Evolutionary conservation across 2,329 filamentous ascomycete species (phyloP).

Genomic region (Ilyonectria destructans): DNA sequence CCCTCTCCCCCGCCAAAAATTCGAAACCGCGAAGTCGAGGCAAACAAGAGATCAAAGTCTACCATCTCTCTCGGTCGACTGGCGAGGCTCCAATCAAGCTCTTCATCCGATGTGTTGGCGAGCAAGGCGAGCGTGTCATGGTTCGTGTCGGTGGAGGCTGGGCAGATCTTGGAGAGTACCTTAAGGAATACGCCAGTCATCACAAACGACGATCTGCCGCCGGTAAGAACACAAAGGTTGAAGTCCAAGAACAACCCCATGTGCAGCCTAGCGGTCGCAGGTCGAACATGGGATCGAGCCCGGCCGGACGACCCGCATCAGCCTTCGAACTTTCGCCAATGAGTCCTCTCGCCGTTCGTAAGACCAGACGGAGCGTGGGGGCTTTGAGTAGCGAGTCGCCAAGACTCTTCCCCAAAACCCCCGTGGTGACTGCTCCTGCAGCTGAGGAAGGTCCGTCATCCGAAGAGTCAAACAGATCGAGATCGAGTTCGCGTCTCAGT

Average conservation of each 20-base stretch:
- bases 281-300: slow-evolving; percentile 59
- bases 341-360: slow-evolving; percentile 69
- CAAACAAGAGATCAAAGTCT: slow-evolving; percentile 88
- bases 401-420: slow-evolving; percentile 60
- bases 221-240: slow-evolving; percentile 67
- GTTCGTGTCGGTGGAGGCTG: slow-evolving; percentile 98
- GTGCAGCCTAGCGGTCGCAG: slow-evolving; percentile 49
- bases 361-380: slow-evolving; percentile 66
- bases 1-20: slow-evolving; percentile 76
- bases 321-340: slow-evolving; percentile 58
- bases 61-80: slow-evolving; percentile 89
- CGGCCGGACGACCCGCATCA: slow-evolving; percentile 59
- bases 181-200: slow-evolving; percentile 93
- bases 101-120: slow-evolving; percentile 93
- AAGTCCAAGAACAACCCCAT: slow-evolving; percentile 68
- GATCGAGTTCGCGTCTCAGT: slow-evolving; percentile 68
- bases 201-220: slow-evolving; percentile 81
- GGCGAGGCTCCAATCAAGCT: slow-evolving; percentile 93
- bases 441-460: slow-evolving; percentile 62
- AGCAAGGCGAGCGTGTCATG: slow-evolving; percentile 94
- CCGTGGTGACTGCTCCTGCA: slow-evolving; percentile 53
- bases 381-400: slow-evolving; percentile 53
- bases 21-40: slow-evolving; percentile 66
- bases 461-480: slow-evolving; percentile 63
- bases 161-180: slow-evolving; percentile 95